These are phyloP conservation scores for Gyrodon lividus DNA, from an alignment of 768 basidiomycete species.

Conservation along the genomic window DNA sequence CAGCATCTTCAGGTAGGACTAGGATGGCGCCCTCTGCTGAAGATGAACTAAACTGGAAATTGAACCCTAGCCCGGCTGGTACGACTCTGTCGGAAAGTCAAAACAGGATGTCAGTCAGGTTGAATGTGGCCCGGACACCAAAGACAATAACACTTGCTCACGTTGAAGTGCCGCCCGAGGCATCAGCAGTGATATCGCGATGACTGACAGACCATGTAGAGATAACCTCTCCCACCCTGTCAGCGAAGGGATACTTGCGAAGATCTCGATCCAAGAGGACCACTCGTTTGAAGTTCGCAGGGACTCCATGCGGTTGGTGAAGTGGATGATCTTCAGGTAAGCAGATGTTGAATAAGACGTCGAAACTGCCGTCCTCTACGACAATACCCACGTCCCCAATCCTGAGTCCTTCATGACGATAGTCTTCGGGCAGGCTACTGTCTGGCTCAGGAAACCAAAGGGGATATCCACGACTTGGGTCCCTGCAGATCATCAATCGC, in stretches of 20 bases:
- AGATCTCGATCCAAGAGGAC: neutral
- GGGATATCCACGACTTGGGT: slow-evolving; percentile 26
- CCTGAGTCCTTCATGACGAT: slow-evolving; percentile 24
- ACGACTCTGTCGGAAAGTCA: no score
- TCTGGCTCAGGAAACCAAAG: slow-evolving; percentile 31
- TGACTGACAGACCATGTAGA: neutral
- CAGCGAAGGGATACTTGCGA: neutral
- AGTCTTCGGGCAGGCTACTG: slow-evolving; percentile 17
- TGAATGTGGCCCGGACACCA: no score
- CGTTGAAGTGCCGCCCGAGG: neutral
- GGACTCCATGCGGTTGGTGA: slow-evolving; percentile 20
- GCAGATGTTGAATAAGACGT: slow-evolving; percentile 35
- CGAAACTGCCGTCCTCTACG: slow-evolving; percentile 22
- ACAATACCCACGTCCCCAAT: slow-evolving; percentile 37
- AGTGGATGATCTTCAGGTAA: slow-evolving; percentile 27
- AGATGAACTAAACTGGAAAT: slow-evolving; percentile 1
- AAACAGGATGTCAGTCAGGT: neutral
- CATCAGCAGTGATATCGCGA: neutral
- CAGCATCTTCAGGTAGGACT: slow-evolving; percentile 28
- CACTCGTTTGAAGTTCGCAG: slow-evolving; percentile 23
- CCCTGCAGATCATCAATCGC: slow-evolving; percentile 9
- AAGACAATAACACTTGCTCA: neutral
- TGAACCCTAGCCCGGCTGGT: neutral
- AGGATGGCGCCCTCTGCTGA: slow-evolving; percentile 26
- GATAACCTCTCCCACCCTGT: neutral